Conservation (phyloP, 2,329 filamentous ascomycete genomes). For the Hypoxylon sp. region DNA sequence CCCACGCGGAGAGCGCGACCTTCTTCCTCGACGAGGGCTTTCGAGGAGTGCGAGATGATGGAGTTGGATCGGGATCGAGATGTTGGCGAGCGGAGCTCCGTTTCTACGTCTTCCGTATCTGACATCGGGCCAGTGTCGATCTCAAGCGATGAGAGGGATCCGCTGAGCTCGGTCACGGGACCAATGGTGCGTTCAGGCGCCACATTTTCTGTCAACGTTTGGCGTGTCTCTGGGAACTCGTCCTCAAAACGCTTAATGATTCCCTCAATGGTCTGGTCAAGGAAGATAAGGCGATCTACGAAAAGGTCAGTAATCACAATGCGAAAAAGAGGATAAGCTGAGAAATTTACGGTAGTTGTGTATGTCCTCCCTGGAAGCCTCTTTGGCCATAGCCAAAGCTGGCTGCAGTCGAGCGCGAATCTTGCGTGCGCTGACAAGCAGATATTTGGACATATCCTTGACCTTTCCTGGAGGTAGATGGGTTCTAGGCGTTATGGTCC, state of each 20-base stretch:
- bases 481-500: conserved; percentile 61
- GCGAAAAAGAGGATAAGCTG: background rate
- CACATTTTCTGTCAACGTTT: conserved; percentile 53
- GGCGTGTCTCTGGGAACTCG: conserved; percentile 91
- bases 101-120: conserved; percentile 65
- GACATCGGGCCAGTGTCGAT: conserved; percentile 60
- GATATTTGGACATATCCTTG: conserved; percentile 92
- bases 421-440: conserved; percentile 89
- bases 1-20: conserved; percentile 69
- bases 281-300: conserved; percentile 83
- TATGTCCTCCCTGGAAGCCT: conserved; percentile 77
- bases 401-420: conserved; percentile 88
- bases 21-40: conserved; percentile 70
- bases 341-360: conserved; percentile 77
- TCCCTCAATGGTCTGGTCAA: conserved; percentile 87
- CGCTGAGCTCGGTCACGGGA: conserved; percentile 44
- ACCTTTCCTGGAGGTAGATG: conserved; percentile 73
- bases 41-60: conserved; percentile 65
- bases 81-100: conserved; percentile 59
- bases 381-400: conserved; percentile 81
- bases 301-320: conserved; percentile 48
- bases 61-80: conserved; percentile 67
- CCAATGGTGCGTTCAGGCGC: conserved; percentile 48
- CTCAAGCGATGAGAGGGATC: conserved; percentile 54
- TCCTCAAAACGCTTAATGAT: conserved; percentile 98